Conservation (phyloP, 768 basidiomycete genomes). For the Russula virescens region DNA sequence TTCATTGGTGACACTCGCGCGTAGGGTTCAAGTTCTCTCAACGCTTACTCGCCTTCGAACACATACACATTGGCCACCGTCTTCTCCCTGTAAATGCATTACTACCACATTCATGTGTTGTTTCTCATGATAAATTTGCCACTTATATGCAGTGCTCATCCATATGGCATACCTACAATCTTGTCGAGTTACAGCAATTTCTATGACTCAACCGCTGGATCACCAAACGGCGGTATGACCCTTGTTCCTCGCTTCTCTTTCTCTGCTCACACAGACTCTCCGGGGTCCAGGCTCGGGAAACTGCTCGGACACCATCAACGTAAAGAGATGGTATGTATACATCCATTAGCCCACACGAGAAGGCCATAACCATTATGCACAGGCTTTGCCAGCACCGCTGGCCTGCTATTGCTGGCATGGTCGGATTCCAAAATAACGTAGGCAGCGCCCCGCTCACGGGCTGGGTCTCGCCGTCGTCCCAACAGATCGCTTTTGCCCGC, state of each 20-base stretch:
- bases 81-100: constrained; percentile 44
- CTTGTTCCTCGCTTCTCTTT: neutral
- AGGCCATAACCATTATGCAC: neutral
- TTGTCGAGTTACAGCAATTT: constrained; percentile 52
- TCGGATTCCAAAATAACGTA: constrained; percentile 55
- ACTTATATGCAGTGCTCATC: constrained; percentile 38
- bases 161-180: constrained; percentile 61
- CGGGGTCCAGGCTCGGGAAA: constrained; percentile 38
- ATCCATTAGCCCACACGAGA: neutral
- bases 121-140: neutral
- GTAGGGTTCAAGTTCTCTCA: constrained; percentile 49
- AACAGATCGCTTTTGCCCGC: constrained; percentile 63
- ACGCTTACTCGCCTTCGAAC: constrained; percentile 55
- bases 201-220: constrained; percentile 46
- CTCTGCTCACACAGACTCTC: neutral
- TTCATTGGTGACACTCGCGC: neutral
- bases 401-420: constrained; percentile 52
- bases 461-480: constrained; percentile 52
- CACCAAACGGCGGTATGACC: constrained; percentile 48
- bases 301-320: constrained; percentile 45
- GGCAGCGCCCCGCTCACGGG: constrained; percentile 45
- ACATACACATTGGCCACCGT: constrained; percentile 54
- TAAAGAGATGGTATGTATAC: constrained; percentile 40
- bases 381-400: constrained; percentile 62
- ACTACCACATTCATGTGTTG: neutral